A percentile compares a stretch with the other conserved stretches of the same genome.
Evolutionary conservation across 2,329 filamentous ascomycete genomes (phyloP).

Genomic region (Xylariaceae sp.): DNA sequence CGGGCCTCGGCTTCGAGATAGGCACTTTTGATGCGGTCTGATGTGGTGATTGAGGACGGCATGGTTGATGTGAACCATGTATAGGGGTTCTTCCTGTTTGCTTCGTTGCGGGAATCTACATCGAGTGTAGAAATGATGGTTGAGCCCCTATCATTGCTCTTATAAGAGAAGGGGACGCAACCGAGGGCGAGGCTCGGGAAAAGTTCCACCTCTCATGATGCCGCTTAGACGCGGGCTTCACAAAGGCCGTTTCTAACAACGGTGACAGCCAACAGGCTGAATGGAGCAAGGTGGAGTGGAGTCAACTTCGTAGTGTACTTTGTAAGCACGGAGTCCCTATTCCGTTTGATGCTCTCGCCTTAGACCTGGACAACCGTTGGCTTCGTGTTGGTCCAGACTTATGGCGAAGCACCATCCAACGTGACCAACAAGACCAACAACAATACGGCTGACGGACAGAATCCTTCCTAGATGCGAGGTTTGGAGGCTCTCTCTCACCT

Average conservation of each 20-base stretch:
- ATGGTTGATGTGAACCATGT: neutral
- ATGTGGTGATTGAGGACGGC: neutral
- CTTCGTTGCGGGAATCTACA: neutral
- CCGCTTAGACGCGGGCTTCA: no score
- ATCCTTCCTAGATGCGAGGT: no score
- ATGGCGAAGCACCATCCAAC: no score
- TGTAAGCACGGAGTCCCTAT: no score
- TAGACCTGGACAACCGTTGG: neutral
- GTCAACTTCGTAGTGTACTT: no score
- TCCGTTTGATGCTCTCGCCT: neutral
- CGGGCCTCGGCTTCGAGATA: constrained; percentile 32
- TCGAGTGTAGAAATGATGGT: no score
- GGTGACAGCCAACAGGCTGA: neutral
- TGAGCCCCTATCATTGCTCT: no score
- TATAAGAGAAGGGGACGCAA: neutral
- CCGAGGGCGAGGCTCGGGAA: neutral
- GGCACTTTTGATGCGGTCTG: constrained; percentile 24
- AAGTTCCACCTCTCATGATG: no score
- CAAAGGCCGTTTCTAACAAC: neutral
- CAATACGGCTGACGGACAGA: no score
- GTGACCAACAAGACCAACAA: no score
- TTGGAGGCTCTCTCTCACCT: no score
- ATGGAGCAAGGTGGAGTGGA: neutral
- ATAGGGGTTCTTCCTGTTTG: constrained; percentile 7
- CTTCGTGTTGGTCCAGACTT: no score